Conservation (phyloP, 1,284 basidiomycete genomes). For the Heterobasidion occidentale region DNA sequence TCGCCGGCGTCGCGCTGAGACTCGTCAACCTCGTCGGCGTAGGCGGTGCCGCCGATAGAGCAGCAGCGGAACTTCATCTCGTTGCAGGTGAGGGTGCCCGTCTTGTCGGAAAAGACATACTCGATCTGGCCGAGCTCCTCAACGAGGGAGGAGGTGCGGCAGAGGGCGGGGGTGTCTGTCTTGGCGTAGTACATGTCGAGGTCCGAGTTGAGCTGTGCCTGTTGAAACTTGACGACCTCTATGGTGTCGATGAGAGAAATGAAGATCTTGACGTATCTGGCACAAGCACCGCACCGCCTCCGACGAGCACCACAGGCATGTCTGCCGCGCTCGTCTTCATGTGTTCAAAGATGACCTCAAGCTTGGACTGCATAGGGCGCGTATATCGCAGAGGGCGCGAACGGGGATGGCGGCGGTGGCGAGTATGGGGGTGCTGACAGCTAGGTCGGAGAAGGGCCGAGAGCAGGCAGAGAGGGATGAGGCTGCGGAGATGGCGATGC, state of each 20-base stretch:
- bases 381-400: too few relatives aligned
- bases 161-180: conserved; percentile 94
- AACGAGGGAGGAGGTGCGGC: conserved; percentile 93
- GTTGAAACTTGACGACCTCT: conserved; percentile 99
- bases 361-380: conserved; percentile 33
- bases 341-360: conserved; percentile 35
- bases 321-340: conserved; percentile 54
- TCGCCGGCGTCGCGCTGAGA: conserved; percentile 51
- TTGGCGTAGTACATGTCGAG: conserved; percentile 93
- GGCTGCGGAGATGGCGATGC: conserved; percentile 17
- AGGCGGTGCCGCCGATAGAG: conserved; percentile 83
- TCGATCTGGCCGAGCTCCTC: conserved; percentile 99
- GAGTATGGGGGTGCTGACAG: too few relatives aligned
- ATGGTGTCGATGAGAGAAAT: conserved; percentile 99
- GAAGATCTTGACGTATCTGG: conserved; percentile 54
- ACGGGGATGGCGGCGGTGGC: too few relatives aligned
- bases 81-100: conserved; percentile 94
- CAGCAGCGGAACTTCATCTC: conserved; percentile 98
- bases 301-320: conserved; percentile 41
- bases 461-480: background rate
- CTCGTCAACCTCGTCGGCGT: conserved; percentile 86
- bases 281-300: conserved; percentile 32
- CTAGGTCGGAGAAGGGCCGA: too few relatives aligned
- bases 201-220: conserved; percentile 94
- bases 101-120: conserved; percentile 99